Evolutionary conservation across 352 stramenopile species (phyloP).

Genomic region (Pythium aristosporum): DNA sequence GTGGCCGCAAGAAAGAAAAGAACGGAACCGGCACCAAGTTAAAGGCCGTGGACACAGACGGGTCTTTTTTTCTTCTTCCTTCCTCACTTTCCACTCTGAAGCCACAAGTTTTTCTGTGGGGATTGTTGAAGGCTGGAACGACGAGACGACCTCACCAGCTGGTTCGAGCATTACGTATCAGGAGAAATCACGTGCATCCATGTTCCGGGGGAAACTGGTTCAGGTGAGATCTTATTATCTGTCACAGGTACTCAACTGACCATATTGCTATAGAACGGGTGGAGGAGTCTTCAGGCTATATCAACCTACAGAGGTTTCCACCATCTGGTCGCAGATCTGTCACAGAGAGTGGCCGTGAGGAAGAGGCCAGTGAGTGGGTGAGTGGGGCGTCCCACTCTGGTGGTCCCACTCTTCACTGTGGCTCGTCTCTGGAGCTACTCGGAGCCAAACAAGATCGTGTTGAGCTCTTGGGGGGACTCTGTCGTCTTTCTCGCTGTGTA

Average conservation of each 20-base stretch:
- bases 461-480: not conserved
- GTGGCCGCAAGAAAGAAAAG: not conserved
- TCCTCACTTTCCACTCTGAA: conserved; percentile 8
- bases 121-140: conserved; percentile 11
- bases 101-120: not conserved
- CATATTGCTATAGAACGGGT: not conserved
- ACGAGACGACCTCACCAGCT: conserved; percentile 10
- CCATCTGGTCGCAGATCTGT: conserved; percentile 16
- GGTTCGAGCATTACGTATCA: conserved; percentile 7
- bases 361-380: not conserved
- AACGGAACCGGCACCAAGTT: not conserved
- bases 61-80: conserved; percentile 8
- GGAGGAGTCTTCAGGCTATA: conserved; percentile 6
- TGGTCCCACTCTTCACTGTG: conserved; percentile 15
- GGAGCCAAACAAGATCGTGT: not conserved
- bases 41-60: not conserved
- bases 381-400: too few relatives aligned
- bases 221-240: conserved; percentile 10
- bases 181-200: not conserved
- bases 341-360: conserved; percentile 22
- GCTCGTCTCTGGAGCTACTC: conserved; percentile 22
- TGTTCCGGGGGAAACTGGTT: not conserved
- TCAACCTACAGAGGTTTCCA: conserved; percentile 14
- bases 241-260: not conserved
- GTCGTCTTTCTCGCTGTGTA: not conserved